Conservation (phyloP, 768 basidiomycete genomes). For the Lactarius pseudohatsudake region DNA sequence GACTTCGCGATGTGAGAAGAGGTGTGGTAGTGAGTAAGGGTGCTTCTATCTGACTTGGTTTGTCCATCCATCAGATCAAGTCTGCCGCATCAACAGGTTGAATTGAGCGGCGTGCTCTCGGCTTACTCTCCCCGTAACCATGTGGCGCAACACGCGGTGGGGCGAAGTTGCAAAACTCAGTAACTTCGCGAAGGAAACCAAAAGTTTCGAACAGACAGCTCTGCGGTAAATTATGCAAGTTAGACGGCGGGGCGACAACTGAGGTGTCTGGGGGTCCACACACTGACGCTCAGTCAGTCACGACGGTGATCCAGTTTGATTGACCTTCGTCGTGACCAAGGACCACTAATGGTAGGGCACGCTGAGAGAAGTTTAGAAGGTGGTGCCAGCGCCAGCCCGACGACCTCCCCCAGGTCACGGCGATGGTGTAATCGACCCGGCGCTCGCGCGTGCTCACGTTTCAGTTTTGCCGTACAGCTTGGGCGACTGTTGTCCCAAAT, state of each 20-base stretch:
- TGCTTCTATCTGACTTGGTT: background rate
- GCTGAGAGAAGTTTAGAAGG: background rate
- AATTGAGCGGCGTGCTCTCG: background rate
- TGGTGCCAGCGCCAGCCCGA: background rate
- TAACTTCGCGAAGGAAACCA: background rate
- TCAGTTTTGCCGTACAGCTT: constrained; percentile 1
- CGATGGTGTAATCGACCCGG: background rate
- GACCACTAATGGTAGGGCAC: background rate
- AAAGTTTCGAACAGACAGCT: background rate
- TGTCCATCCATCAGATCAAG: constrained; percentile 1
- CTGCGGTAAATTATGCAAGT: background rate
- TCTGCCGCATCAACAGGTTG: background rate
- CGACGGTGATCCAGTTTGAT: background rate
- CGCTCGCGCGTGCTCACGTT: background rate
- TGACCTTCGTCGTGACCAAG: background rate
- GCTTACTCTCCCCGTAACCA: background rate
- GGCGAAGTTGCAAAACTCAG: background rate
- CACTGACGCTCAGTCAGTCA: no score
- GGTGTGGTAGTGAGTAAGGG: background rate
- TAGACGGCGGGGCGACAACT: background rate
- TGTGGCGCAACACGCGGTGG: background rate
- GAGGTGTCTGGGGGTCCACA: background rate
- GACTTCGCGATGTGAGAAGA: background rate
- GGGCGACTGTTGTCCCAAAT: background rate
- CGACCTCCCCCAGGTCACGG: background rate